These are phyloP conservation scores for Mycosphaerelloides madeirae DNA, from an alignment of 2,329 filamentous ascomycete genomes.

Conservation along the genomic window DNA sequence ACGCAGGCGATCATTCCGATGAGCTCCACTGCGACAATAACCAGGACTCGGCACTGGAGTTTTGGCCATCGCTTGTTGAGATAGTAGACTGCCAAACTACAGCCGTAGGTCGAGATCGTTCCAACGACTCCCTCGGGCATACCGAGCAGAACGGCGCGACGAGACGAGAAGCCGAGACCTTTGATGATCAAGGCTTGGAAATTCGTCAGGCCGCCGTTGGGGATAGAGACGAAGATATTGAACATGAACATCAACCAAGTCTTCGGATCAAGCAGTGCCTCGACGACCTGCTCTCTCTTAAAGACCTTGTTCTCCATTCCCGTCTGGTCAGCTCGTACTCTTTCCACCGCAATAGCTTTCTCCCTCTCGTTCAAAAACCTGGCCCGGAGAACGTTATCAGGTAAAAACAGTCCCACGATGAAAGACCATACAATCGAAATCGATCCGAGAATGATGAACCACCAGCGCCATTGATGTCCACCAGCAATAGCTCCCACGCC, in stretches of 20 bases:
- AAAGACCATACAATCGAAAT: constrained; percentile 8
- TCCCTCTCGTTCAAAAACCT: constrained; percentile 11
- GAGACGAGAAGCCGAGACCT: constrained; percentile 10
- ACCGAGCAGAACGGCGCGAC: constrained; percentile 5
- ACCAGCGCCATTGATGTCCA: constrained; percentile 15
- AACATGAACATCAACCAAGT: constrained; percentile 43
- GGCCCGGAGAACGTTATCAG: constrained; percentile 7
- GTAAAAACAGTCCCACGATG: constrained; percentile 10
- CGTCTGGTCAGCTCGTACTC: constrained; percentile 10
- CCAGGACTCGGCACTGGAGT: constrained; percentile 3
- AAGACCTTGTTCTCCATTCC: constrained; percentile 16
- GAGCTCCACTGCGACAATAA: constrained; percentile 5
- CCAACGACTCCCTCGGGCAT: constrained; percentile 12
- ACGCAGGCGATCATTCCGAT: constrained; percentile 9
- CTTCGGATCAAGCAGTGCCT: constrained; percentile 54
- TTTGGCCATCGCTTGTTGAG: constrained; percentile 8
- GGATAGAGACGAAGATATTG: constrained; percentile 11
- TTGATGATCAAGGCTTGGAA: constrained; percentile 11
- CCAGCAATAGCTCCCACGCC: constrained; percentile 2
- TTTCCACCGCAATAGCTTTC: constrained; percentile 7
- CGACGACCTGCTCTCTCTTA: constrained; percentile 50
- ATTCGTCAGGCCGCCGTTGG: constrained; percentile 17
- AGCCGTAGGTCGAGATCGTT: constrained; percentile 8
- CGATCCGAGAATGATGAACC: constrained; percentile 48
- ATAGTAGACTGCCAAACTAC: constrained; percentile 8